phyloP scores from a whole-genome alignment of 352 stramenopile species.

The Phytophthora citrophthora region DNA sequence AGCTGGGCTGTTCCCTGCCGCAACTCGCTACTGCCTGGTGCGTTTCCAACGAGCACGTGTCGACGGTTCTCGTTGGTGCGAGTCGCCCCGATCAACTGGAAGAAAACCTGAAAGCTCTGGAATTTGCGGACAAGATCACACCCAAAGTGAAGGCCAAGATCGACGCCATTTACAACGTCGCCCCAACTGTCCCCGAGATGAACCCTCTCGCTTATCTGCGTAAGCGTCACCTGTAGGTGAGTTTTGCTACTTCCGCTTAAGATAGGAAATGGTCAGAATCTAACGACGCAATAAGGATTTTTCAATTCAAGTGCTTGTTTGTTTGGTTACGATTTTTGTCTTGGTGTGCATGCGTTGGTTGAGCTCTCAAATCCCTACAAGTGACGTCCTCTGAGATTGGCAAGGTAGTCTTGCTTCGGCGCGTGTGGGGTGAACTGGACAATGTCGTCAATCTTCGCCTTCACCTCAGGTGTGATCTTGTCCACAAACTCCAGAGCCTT shows the following conservation, averaged over 20 bases:
- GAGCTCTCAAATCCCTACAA: conserved; percentile 1
- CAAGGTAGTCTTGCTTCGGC: neutral
- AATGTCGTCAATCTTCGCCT: conserved; percentile 10
- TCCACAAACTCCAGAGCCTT: conserved; percentile 10
- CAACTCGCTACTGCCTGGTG: conserved; percentile 59
- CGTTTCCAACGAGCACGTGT: conserved; percentile 55
- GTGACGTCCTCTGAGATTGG: conserved; percentile 7
- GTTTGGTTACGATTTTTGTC: neutral
- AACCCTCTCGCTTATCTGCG: too few relatives aligned
- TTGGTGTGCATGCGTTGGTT: too few relatives aligned
- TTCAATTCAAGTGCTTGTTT: neutral
- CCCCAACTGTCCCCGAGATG: too few relatives aligned
- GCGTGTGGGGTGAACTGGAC: conserved; percentile 11
- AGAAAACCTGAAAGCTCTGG: conserved; percentile 5
- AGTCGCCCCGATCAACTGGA: conserved; percentile 13
- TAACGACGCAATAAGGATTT: too few relatives aligned
- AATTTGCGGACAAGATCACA: conserved; percentile 13
- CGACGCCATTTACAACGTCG: neutral
- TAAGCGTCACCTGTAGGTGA: too few relatives aligned
- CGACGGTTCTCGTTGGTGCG: conserved; percentile 59
- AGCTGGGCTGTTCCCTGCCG: conserved; percentile 29
- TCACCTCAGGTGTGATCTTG: conserved; percentile 11
- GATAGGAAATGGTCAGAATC: too few relatives aligned
- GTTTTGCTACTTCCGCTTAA: too few relatives aligned
- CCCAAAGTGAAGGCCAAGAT: conserved; percentile 10